Base-by-base conservation (phyloP, 192 early-diverging fungal genomes). In the Backusella westeae region DNA sequence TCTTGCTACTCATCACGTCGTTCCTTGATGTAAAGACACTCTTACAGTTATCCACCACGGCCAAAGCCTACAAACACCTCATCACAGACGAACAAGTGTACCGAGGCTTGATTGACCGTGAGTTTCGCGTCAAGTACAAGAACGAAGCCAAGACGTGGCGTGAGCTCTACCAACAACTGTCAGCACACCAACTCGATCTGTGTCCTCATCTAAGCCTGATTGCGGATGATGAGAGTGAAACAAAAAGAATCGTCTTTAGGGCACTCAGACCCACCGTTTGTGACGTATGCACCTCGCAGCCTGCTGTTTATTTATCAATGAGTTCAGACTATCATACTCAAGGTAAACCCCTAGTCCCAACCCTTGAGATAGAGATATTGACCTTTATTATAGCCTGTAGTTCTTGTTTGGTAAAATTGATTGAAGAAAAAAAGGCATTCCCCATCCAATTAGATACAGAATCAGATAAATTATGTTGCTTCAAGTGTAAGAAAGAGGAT, bases 41-140 rank as follows among this genome's bases (percentile, higher is more conserved):
- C 8, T 32, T 81, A 21, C 34, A 69, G 0, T 42, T 81, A 29
- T 52, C 67, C 4, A 8, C 65, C 7, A 68, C 76, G 0, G 72
- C 67, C 19, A 81, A 78, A 70, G 26, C 32, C 6, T 56, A 78
- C 8, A 15, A 39, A 12, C 19, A 26, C 34, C 32, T 81, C 6
- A 32, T 78, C 4, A 71, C 46, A 17, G 76, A 81, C 41, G 80
- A 81, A 35, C 69, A 71, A 15, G 29, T 81, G 15, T 78, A 70
- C 49, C 72, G 69, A 39, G 41, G 63, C 63, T 32, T 81, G 38
- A 36, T 71, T 5, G 52, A 72, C 38, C 72, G 73, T 38, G 73
- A 78, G 23, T 81, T 72, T 53, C 29, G 69, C 8, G 52, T 77
- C 3, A 78, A 53, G 7, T 75, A 78, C 46, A 81, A 81, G 36